Base-by-base conservation (phyloP, 371 early-diverging fungal genomes). In the Fennellomyces sp. region DNA sequence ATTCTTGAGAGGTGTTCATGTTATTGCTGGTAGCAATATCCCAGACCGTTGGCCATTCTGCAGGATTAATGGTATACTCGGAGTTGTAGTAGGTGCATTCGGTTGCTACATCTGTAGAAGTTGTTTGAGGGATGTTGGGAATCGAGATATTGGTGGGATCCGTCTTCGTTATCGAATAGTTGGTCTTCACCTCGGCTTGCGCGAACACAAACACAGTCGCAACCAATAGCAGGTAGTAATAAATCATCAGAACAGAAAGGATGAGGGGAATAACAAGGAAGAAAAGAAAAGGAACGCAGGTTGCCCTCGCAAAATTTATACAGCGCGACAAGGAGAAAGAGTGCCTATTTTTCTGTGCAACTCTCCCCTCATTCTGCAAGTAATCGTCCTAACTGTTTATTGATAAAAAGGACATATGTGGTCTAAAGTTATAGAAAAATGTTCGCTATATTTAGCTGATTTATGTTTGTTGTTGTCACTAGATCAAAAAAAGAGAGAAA, bases 31-130 rank as follows among this genome's bases (percentile, higher is more conserved):
- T 76, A 33, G 80, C 80, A 49, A 72, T 65, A 21, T 69, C 69
- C 80, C 80, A 80, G 11, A 69, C 56, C 33, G 59, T 71, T 19
- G 80, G 80, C 80, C 80, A 80, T 61, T 80, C 76, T 21, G 65
- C 72, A 1, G 54, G 35, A 39, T 76, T 68, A 49, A 58, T 63
- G 26, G 60, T 59, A 29, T 73, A 72, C 12, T 54, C 39, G 10
- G 66, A 57, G 13, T 59, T 52, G 36, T 65, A 65, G 30, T 66
- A 70, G 6, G 35, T 27, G 33, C 70, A 70, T 58, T 70, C 58
- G 15, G 60, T 60, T 13, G 64, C 52, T 15, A 61, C 58, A 56
- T 70, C 70, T 17, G 53, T 21, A 15, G 70, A 70, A 15, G 66
- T 65, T 2, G 70, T 70, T 29, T 70, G 70, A n/a, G 66, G 70